Base-by-base conservation (phyloP, 2,329 filamentous ascomycete species). In the Lasiodiplodia theobromae region DNA sequence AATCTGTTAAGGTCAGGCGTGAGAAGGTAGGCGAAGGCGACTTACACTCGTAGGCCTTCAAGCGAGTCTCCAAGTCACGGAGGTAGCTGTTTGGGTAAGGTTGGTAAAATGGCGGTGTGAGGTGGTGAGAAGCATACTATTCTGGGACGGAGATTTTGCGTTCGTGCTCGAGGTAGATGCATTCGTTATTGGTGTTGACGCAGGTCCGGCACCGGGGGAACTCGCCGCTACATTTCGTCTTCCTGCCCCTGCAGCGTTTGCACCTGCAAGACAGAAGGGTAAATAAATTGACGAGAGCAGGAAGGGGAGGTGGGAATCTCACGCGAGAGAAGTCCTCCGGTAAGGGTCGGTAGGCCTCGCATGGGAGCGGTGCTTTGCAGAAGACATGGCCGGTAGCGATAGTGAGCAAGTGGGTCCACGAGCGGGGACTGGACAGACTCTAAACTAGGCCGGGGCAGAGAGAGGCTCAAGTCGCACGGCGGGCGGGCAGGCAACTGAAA, bases 191-290 rank as follows among this genome's bases (percentile, higher is more conserved):
- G 28, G 68, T 67, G 23, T 62, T 66, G 28, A 31, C 37, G 38
- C 73, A 74, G 53, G 69, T 69, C 52, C 70, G 64, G 54, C 73
- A 74, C 16, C 47, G 49, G 18, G 73, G 69, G 25, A 52, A 57
- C 49, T 68, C 70, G 38, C 71, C 73, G 6, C 58, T 62, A 40
- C 73, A 74, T 67, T 72, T 73, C 8, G 72, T 74, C 56, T 74
- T 74, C 14, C 72, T 66, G 34, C 68, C 71, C 57, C 70, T 70
- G 60, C 73, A 74, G 23, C 67, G 66, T 53, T 72, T 70, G 71
- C 73, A 74, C 2, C 73, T 74, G 69, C 8, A n/a, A 10, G 28
- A 51, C 14, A 16, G n/a, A 23, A 12, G 23, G 65, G 44, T 66
- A 44, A 52, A 3, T 8, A 10, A 11, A 21, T 10, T 14, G 11